These are phyloP conservation scores for Salvia sclarea DNA, from an alignment of 305 asterid species.

Conservation along the genomic window DNA sequence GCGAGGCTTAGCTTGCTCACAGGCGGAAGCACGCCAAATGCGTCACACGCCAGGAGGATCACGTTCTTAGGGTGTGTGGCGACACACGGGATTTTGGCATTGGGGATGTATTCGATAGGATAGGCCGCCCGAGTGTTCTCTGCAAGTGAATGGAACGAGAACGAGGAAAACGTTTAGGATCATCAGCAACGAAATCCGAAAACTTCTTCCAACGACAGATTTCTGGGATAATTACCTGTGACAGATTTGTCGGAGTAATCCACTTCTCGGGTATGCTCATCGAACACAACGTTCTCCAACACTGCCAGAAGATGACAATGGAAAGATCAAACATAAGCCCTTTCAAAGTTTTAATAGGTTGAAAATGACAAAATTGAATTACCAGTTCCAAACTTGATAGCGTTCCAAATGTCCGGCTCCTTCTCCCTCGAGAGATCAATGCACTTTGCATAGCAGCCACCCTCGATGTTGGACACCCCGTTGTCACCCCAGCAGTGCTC, in stretches of 20 bases:
- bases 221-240: slow-evolving; percentile 54
- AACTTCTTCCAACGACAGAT: neutral
- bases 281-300: slow-evolving; percentile 91
- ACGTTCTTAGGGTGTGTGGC: slow-evolving; percentile 92
- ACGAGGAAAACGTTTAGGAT: neutral
- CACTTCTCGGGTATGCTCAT: slow-evolving; percentile 92
- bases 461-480: slow-evolving; percentile 94
- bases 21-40: slow-evolving; percentile 98
- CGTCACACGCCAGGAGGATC: slow-evolving; percentile 92
- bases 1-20: slow-evolving; percentile 91
- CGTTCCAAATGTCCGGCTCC: slow-evolving; percentile 99
- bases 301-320: slow-evolving; percentile 44
- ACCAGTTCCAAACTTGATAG: slow-evolving; percentile 98
- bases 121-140: slow-evolving; percentile 98
- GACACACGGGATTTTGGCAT: slow-evolving; percentile 92
- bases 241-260: slow-evolving; percentile 88
- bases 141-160: slow-evolving; percentile 31
- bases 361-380: neutral
- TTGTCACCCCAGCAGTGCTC: slow-evolving; percentile 98
- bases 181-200: neutral
- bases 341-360: neutral
- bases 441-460: slow-evolving; percentile 99
- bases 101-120: slow-evolving; percentile 95
- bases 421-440: slow-evolving; percentile 83
- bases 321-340: neutral